Conservation (phyloP, 2,329 filamentous ascomycete genomes). For the Cladosporium phlei region DNA sequence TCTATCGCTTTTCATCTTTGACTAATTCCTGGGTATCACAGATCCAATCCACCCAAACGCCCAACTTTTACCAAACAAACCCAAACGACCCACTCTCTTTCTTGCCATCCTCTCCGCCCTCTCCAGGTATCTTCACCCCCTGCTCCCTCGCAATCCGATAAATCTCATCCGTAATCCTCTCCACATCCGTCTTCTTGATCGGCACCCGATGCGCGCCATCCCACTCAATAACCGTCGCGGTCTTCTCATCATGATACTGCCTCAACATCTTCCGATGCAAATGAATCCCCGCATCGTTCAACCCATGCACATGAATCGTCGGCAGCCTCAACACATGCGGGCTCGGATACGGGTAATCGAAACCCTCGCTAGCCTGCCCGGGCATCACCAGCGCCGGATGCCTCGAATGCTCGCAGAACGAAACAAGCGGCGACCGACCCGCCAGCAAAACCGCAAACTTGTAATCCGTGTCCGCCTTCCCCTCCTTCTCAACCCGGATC, state of each 20-base stretch:
- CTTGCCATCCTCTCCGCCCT: not conserved
- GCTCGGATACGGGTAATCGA: constrained; percentile 38
- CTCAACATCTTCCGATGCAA: constrained; percentile 54
- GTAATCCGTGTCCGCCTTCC: constrained; percentile 40
- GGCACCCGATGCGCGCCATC: constrained; percentile 67
- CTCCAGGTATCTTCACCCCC: constrained; percentile 34
- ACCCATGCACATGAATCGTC: constrained; percentile 65
- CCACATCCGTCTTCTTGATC: constrained; percentile 62
- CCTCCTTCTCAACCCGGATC: constrained; percentile 41
- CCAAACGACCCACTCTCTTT: not conserved
- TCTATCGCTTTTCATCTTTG: not conserved
- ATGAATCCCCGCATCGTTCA: constrained; percentile 55
- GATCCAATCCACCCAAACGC: not conserved
- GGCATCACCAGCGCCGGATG: constrained; percentile 36
- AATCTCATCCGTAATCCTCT: constrained; percentile 50
- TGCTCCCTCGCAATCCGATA: constrained; percentile 48
- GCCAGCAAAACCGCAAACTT: constrained; percentile 60
- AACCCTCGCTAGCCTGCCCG: constrained; percentile 43
- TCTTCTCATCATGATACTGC: constrained; percentile 56
- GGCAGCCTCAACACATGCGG: constrained; percentile 52
- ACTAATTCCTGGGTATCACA: constrained; percentile 5
- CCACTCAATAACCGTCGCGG: constrained; percentile 62
- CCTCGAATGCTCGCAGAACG: constrained; percentile 41
- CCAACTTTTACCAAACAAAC: constrained; percentile 1
- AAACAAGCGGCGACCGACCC: constrained; percentile 57